Percentiles rank a stretch among this genome's conserved stretches.
Evolutionary conservation across 2,329 filamentous ascomycete genomes (phyloP).

Genomic region (Nemania bipapillata): DNA sequence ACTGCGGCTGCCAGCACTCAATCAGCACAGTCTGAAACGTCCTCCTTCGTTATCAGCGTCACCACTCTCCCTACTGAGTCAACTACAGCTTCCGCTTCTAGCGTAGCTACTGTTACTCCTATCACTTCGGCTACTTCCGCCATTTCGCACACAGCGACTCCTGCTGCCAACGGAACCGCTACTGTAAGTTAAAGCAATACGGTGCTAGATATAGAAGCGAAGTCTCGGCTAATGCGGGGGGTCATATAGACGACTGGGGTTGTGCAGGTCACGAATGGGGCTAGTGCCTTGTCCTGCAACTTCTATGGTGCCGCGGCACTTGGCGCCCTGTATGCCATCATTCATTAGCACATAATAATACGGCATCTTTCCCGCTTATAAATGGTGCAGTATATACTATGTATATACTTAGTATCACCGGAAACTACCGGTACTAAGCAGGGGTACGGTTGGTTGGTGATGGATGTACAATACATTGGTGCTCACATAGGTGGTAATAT

Average conservation of each 20-base stretch:
- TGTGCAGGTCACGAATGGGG: constrained; percentile 9
- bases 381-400: neutral
- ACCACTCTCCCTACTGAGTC: neutral
- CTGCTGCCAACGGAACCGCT: constrained; percentile 1
- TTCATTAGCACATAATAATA: neutral
- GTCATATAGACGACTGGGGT: constrained; percentile 11
- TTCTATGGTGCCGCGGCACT: neutral
- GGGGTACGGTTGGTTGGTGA: neutral
- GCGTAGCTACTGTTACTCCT: neutral
- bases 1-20: constrained; percentile 7
- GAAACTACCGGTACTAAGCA: neutral
- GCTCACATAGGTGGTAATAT: neutral
- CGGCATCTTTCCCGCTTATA: neutral
- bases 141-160: neutral
- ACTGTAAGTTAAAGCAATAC: constrained; percentile 5
- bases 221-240: constrained; percentile 8
- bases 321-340: constrained; percentile 4
- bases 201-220: too few relatives aligned
- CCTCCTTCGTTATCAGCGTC: neutral
- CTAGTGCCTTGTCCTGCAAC: neutral
- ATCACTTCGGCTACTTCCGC: neutral
- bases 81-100: neutral
- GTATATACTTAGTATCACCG: neutral
- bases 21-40: neutral
- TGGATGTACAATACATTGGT: neutral